Evolutionary conservation across 352 stramenopile genomes (phyloP).

Genomic region (Globisporangium rhizosaccharum): DNA sequence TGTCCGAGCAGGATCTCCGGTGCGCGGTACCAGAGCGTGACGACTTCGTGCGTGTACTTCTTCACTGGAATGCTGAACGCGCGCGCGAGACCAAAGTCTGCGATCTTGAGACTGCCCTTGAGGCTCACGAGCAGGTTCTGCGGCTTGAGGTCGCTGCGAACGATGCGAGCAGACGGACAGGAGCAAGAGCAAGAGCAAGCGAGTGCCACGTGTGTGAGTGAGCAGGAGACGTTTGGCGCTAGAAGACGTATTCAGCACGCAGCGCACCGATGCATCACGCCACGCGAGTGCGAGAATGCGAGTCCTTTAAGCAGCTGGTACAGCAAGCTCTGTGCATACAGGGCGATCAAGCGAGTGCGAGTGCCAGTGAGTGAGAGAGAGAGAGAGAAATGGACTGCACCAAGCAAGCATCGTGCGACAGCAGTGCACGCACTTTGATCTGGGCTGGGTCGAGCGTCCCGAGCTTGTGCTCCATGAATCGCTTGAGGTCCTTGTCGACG

Average conservation of each 20-base stretch:
- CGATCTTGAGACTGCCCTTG: slow-evolving; percentile 95
- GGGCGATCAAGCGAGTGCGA: background rate
- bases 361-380: background rate
- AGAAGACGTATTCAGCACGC: background rate
- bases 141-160: slow-evolving; percentile 93
- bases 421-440: slow-evolving; percentile 39
- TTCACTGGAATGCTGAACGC: slow-evolving; percentile 97
- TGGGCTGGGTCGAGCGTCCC: slow-evolving; percentile 48
- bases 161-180: background rate
- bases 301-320: slow-evolving; percentile 86
- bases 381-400: background rate
- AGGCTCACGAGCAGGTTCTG: slow-evolving; percentile 96
- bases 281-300: slow-evolving; percentile 82
- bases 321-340: slow-evolving; percentile 40
- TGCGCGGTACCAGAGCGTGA: slow-evolving; percentile 98
- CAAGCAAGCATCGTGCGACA: background rate
- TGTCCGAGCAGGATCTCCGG: slow-evolving; percentile 97
- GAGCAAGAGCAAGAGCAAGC: background rate
- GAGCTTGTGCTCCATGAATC: slow-evolving; percentile 90
- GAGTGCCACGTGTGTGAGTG: background rate
- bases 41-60: slow-evolving; percentile 97
- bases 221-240: background rate
- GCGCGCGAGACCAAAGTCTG: slow-evolving; percentile 97
- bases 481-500: slow-evolving; percentile 97
- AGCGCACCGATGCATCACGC: slow-evolving; percentile 83